Evolutionary conservation across 345 rosid species (phyloP), one percentile per base, ranked within the genome.

Genomic region (Acer saccharum): DNA sequence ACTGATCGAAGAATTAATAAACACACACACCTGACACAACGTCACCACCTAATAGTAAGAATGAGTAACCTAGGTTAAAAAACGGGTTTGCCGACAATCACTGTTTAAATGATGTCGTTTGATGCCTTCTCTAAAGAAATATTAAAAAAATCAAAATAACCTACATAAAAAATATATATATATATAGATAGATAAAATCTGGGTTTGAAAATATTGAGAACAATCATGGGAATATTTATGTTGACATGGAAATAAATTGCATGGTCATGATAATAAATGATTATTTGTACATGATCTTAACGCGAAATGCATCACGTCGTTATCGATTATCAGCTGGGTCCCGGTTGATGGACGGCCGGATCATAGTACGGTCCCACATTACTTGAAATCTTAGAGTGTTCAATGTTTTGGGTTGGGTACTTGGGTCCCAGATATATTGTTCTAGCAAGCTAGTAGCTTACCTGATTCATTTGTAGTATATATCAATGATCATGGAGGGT

Each of bases 41-140:
- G 39, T 35, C 39, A 35, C 39, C 39, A 4, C 32, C 16, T 65
- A 62, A 67, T 65, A 60, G 68, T 39, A 20, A 73, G 16, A 62
- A 58, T 57, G 6, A 17, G 23, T 71, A 54, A 63, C 27, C 46
- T 66, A 23, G 7, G 62, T 73, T 64, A 70, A 76, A 72, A 72
- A 69, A 11, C 1, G 93, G 93, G 82, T 72, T 78, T 88, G 91
- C 93, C 93, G 93, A 90, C 93, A 88, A 76, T 81, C 73, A 79
- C 86, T 86, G 80, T 86, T 78, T 8, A 61, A 43, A 13, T 80
- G 76, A 82, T 73, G 82, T 73, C 73, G 72, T 62, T 35, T 54
- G 76, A 32, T 68, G 48, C 48, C 71, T 50, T n/a, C 46, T 69
- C 73, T 71, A 79, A 76, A 68, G 25, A n/a, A 67, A 60, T 13